Base-by-base conservation (phyloP, 176 grass and related monocot species). In the Phoenix roebelenii region DNA sequence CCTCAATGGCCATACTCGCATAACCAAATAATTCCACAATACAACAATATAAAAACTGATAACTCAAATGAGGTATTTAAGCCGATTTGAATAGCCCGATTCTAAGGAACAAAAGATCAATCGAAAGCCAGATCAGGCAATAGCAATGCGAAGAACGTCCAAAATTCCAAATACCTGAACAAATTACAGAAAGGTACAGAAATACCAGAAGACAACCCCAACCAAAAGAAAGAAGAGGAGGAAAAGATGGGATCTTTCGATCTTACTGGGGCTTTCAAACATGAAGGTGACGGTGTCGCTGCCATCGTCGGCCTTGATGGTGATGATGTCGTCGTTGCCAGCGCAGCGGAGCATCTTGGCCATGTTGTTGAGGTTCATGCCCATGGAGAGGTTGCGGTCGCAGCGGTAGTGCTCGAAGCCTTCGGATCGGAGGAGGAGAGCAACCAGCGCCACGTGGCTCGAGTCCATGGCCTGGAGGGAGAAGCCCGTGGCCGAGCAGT, bases 261-360 rank as follows among this genome's bases (percentile, higher is more conserved):
- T 16, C 51, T 7, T 55, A 68, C 65, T 67, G 4, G 65, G 65
- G 52, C 52, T 56, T 39, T 56, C 65, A 4, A 68, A 68, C 51
- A 68, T 68, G 65, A 68, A 68, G 28, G 65, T 68, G 18, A 68
- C 65, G 25, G 65, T 68, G 65, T 68, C 65, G 52, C 65, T 56
- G 65, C 65, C 65, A 25, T 68, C 65, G 15, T 68, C 65, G 52
- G 65, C 65, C 65, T 68, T 68, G 65, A 68, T 20, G 65, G 65
- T 68, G 65, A 68, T 48, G 52, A 67, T 67, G 26, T 67, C 65
- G 9, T 67, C 52, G 25, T 17, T 24, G 51, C 65, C 65, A 24
- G 65, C 65, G 52, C 65, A 68, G 4, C 65, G 65, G 26, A 68
- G 65, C 65, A 68, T 68, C 65, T 68, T 68, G 52, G 65, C 26